phyloP scores from a whole-genome alignment of 176 grass and related monocot genomes.

The Musa acuminata region DNA sequence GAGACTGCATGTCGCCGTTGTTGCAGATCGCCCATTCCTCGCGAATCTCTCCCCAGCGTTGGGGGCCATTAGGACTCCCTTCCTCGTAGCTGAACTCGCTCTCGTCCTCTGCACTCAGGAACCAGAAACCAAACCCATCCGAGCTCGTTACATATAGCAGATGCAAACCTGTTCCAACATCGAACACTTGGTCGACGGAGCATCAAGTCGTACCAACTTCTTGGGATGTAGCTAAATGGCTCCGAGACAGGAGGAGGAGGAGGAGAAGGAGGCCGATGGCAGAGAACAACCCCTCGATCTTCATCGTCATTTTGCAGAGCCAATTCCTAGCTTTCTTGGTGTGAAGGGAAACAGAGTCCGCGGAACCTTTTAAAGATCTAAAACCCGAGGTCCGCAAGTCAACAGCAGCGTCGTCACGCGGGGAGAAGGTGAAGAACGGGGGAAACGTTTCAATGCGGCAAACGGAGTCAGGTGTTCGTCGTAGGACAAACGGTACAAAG shows the following conservation, averaged over 20 bases:
- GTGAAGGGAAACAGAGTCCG: not conserved
- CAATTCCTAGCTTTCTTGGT: not conserved
- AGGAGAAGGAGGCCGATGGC: not conserved
- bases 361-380: not conserved
- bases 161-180: too few species aligned
- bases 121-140: too few species aligned
- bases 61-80: constrained; percentile 37
- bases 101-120: constrained; percentile 31
- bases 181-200: not conserved
- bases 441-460: too few species aligned
- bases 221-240: not conserved
- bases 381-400: too few species aligned
- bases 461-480: too few species aligned
- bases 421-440: too few species aligned
- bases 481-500: too few species aligned
- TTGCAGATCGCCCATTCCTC: constrained; percentile 45
- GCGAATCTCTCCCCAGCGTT: constrained; percentile 54
- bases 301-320: not conserved
- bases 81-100: constrained; percentile 48
- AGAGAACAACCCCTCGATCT: not conserved
- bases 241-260: not conserved
- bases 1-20: constrained; percentile 53
- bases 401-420: too few species aligned
- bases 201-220: not conserved
- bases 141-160: too few species aligned